These are phyloP conservation scores for Kuraishia borneana DNA, from an alignment of 805 yeast species.

Conservation along the genomic window DNA sequence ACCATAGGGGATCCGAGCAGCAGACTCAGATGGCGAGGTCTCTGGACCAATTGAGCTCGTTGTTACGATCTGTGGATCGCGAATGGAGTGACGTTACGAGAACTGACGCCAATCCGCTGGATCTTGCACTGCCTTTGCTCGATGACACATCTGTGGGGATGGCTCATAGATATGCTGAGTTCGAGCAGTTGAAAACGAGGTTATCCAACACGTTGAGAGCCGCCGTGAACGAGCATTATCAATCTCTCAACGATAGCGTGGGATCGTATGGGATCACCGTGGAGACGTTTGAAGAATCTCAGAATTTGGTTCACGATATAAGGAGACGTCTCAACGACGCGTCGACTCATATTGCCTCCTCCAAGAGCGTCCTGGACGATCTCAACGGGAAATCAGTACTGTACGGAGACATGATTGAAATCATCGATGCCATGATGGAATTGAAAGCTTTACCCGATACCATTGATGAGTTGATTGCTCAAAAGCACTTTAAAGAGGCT, in stretches of 20 bases:
- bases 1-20: conserved; percentile 1
- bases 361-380: conserved; percentile 49
- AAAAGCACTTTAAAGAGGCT: conserved; percentile 47
- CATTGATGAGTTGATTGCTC: conserved; percentile 58
- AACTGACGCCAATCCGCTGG: conserved; percentile 33
- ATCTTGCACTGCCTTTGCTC: conserved; percentile 68
- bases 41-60: conserved; percentile 1
- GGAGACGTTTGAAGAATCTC: conserved; percentile 53
- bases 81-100: conserved; percentile 2
- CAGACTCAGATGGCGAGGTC: conserved; percentile 1
- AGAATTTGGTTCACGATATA: conserved; percentile 38
- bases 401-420: conserved; percentile 59
- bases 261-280: conserved; percentile 75
- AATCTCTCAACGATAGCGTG: conserved; percentile 74
- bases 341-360: conserved; percentile 35
- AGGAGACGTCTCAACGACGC: conserved; percentile 37
- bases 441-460: conserved; percentile 47
- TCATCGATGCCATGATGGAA: conserved; percentile 55
- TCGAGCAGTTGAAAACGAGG: conserved; percentile 43
- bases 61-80: conserved; percentile 2
- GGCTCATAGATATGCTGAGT: conserved; percentile 63
- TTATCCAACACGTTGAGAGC: conserved; percentile 47
- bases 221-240: conserved; percentile 75
- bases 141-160: conserved; percentile 89
- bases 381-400: conserved; percentile 51